phyloP scores from a whole-genome alignment of 192 early-diverging fungal species.

The Kappamyces sp. region DNA sequence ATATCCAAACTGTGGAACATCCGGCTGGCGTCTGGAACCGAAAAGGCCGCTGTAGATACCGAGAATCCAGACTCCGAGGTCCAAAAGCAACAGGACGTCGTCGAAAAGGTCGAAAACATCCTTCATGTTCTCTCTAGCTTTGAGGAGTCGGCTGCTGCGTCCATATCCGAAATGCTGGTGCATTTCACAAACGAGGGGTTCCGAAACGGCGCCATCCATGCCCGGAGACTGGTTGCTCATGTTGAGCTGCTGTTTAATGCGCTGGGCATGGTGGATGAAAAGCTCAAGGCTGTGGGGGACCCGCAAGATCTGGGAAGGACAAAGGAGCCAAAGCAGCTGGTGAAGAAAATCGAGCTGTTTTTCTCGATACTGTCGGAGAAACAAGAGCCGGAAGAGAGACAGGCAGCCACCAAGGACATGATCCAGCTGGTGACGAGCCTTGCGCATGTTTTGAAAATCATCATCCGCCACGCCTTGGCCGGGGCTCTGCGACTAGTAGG shows the following conservation, averaged over 20 bases:
- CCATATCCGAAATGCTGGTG: slow-evolving; percentile 91
- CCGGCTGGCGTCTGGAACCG: slow-evolving; percentile 20
- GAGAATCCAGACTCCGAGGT: slow-evolving; percentile 32
- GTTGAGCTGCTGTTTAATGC: slow-evolving; percentile 88
- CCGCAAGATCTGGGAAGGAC: slow-evolving; percentile 42
- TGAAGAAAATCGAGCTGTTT: slow-evolving; percentile 91
- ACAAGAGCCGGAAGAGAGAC: slow-evolving; percentile 40
- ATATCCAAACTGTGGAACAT: slow-evolving; percentile 85
- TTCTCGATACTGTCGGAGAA: slow-evolving; percentile 83
- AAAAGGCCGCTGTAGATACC: slow-evolving; percentile 16
- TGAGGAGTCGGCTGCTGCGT: slow-evolving; percentile 93
- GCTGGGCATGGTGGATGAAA: slow-evolving; percentile 78
- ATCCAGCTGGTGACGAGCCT: slow-evolving; percentile 83
- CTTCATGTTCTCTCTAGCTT: slow-evolving; percentile 88
- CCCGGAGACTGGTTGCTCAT: slow-evolving; percentile 81
- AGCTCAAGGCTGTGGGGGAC: slow-evolving; percentile 63
- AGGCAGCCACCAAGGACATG: slow-evolving; percentile 68
- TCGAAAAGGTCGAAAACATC: slow-evolving; percentile 86
- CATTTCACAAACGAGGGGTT: slow-evolving; percentile 82
- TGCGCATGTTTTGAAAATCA: slow-evolving; percentile 86
- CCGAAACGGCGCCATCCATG: slow-evolving; percentile 74
- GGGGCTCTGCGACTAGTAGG: slow-evolving; percentile 77
- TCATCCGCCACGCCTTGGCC: slow-evolving; percentile 82
- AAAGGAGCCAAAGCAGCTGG: slow-evolving; percentile 90
- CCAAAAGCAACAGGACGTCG: slow-evolving; percentile 59